Base-by-base conservation (phyloP, 257 asterid genomes). In the Solanum neorickii region DNA sequence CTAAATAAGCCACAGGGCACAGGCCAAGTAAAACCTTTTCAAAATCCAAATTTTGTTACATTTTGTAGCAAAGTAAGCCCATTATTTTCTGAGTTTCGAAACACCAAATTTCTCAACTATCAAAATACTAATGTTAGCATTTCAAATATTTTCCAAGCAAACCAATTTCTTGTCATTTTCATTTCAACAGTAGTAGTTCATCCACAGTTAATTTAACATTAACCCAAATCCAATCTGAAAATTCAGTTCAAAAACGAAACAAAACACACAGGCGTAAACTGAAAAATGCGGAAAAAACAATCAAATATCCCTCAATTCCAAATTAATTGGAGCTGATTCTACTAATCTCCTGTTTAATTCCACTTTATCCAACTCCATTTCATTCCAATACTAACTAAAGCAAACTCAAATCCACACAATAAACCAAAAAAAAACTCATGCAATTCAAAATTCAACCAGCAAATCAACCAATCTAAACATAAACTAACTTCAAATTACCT, bases 401-500 rank as follows among this genome's bases (percentile, higher is more conserved):
- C 78, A 72, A 72, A 8, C 1, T 7, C 46, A 72, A 72, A 33
- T 33, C 39, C 25, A 72, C 78, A 18, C 76, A 21, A 14, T 29
- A 14, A 9, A 29, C 23, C 3, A 69, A 25, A 23, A 60, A 13
- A 52, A 18, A 6, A 16, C 62, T 52, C 62, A 52, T 23, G 82
- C 82, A 39, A 75, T 75, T 75, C 29, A 23, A 41, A 41, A 27
- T 35, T 23, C 29, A 20, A 20, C 49, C 10, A 73, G 5, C 73
- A 66, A 66, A 33, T 69, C 42, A 69, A 13, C 42, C 41, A 31
- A 70, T 70, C 77, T 65, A 83, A 18, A 62, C 44, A 66, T 75
- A 75, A 78, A 87, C 25, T 41, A 76, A 90, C 59, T 37, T 9
- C n/a, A 82, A 88, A 89, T 59, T 89, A 96, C 99, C 99, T 94